A percentile compares a stretch with the other conserved stretches of the same genome.
Conservation (phyloP, 495 filamentous ascomycete species). For the Aspergillus ostianus region DNA sequence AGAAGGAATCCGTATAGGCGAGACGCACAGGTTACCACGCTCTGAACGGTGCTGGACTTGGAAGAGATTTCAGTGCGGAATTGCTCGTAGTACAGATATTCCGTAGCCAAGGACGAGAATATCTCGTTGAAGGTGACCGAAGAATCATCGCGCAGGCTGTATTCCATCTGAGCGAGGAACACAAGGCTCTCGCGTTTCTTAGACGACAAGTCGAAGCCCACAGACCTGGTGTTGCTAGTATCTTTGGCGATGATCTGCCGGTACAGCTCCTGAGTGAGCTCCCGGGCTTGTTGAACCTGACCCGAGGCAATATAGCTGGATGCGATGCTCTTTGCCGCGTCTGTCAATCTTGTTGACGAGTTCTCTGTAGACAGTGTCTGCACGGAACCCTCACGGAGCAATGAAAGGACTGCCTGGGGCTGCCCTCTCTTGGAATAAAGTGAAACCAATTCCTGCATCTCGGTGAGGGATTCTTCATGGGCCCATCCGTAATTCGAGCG, state of each 20-base stretch:
- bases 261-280: constrained; percentile 36
- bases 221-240: constrained; percentile 13
- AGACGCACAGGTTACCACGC: constrained; percentile 23
- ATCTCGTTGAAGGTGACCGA: constrained; percentile 36
- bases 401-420: constrained; percentile 18
- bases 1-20: constrained; percentile 35
- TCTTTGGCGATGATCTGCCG: constrained; percentile 31
- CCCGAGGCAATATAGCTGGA: constrained; percentile 32
- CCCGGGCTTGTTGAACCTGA: constrained; percentile 28
- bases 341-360: constrained; percentile 26
- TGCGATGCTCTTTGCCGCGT: constrained; percentile 34
- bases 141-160: constrained; percentile 28
- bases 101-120: constrained; percentile 32
- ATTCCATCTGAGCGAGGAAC: constrained; percentile 40
- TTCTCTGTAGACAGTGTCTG: constrained; percentile 32
- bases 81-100: constrained; percentile 40
- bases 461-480: constrained; percentile 34
- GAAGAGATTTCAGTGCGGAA: constrained; percentile 28
- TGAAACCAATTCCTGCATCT: constrained; percentile 32
- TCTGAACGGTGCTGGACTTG: constrained; percentile 32
- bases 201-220: constrained; percentile 24
- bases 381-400: constrained; percentile 34
- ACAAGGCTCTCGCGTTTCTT: constrained; percentile 35
- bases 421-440: constrained; percentile 33
- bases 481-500: constrained; percentile 37